These are phyloP conservation scores for Hypomontagnella submonticulosa DNA, from an alignment of 495 filamentous ascomycete genomes.

Conservation along the genomic window DNA sequence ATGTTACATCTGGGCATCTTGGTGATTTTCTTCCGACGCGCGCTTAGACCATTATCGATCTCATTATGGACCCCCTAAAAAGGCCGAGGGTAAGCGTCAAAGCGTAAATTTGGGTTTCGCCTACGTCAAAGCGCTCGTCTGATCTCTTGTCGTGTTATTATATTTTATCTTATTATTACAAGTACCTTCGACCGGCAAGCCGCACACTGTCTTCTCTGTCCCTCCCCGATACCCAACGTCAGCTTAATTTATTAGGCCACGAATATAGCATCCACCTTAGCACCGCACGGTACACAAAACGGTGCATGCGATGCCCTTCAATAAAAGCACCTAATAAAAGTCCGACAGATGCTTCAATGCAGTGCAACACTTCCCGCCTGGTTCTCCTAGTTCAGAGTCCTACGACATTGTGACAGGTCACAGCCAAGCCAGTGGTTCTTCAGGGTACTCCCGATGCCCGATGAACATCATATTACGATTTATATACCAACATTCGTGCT, in stretches of 20 bases:
- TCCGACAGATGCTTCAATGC: constrained; percentile 37
- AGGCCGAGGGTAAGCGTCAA: constrained; percentile 40
- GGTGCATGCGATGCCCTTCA: constrained; percentile 42
- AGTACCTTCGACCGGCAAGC: not conserved
- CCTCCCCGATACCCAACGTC: constrained; percentile 27
- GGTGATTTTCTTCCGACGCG: constrained; percentile 36
- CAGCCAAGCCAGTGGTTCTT: constrained; percentile 39
- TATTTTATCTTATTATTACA: constrained; percentile 26
- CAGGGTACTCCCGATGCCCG: constrained; percentile 9
- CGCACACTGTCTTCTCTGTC: constrained; percentile 10
- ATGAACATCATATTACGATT: constrained; percentile 24
- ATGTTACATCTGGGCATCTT: constrained; percentile 10
- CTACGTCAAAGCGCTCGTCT: constrained; percentile 46
- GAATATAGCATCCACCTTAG: constrained; percentile 37
- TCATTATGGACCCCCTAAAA: constrained; percentile 33
- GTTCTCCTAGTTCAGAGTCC: constrained; percentile 16
- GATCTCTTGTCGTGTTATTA: constrained; percentile 34
- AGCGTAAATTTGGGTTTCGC: constrained; percentile 45
- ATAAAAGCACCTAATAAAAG: constrained; percentile 40
- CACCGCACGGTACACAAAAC: constrained; percentile 12
- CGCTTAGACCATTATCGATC: constrained; percentile 46
- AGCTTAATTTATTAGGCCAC: constrained; percentile 19
- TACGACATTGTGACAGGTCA: constrained; percentile 37
- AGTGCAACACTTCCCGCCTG: constrained; percentile 25
- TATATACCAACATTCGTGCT: constrained; percentile 3